Evolutionary conservation across 2,329 filamentous ascomycete species (phyloP), one percentile per base, ranked within the genome.

Genomic region (Aschersonia sp.): DNA sequence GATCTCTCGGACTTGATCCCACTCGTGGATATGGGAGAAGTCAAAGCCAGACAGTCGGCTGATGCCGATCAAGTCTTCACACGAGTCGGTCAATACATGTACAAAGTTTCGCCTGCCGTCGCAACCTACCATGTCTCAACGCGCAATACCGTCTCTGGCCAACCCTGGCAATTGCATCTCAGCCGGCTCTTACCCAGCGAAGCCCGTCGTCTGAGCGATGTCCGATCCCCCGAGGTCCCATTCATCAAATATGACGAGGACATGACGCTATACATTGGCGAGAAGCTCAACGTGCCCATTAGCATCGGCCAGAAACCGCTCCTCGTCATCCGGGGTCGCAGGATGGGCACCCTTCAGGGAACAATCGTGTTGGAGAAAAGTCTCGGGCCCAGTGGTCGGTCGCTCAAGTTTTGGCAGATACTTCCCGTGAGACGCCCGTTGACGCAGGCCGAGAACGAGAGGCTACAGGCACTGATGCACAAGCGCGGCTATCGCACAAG

Each of bases 401-500:
- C 43, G 30, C 30, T 28, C 43, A 44, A 44, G 43, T 44, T 44
- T 31, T 44, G 20, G 20, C 43, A 44, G 20, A 31, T 44, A 9
- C 9, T 31, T 29, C 43, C 43, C 6, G 9, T 44, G 9, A 29
- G 30, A 30, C 43, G 30, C 43, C 12, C 43, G 3, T 31, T 44
- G n/a, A 44, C 43, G 29, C 20, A 44, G 43, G 43, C 43, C 5
- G 43, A 44, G 30, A 44, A 12, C 5, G 28, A 5, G 20, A 29
- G 43, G 43, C n/a, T 44, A 9, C 43, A 44, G 43, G 43, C 43
- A n/a, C 43, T 44, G 9, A 44, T 44, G 43, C 43, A 44, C 30
- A 44, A 31, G 30, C 43, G 43, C n/a, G 43, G 43, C 9, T 44
- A 44, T 44, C 43, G 43, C 10, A 9, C n/a, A 9, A 44, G 43